Evolutionary conservation across 208 protist genomes (phyloP).

Genomic region (Crithidia acanthocephali): DNA sequence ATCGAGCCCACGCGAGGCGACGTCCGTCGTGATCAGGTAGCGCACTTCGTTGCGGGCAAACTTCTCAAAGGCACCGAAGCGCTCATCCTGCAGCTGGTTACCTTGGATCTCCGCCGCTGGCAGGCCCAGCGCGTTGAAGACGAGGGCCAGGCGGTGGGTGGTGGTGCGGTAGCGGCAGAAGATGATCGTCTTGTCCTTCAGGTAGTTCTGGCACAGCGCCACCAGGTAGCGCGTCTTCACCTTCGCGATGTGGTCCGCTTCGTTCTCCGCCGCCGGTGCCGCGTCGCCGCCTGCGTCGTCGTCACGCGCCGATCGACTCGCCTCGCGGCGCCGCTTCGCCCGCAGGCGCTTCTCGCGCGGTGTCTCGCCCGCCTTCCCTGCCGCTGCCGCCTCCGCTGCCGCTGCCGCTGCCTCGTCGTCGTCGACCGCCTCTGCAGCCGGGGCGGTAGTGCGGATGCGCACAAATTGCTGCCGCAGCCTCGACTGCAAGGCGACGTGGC

Average conservation of each 20-base stretch:
- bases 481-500: conserved; percentile 89
- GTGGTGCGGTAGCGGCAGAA: conserved; percentile 90
- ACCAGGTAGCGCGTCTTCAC: conserved; percentile 85
- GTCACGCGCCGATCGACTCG: conserved; percentile 19
- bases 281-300: conserved; percentile 7
- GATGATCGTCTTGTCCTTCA: conserved; percentile 80
- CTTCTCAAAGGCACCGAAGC: conserved; percentile 68
- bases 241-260: conserved; percentile 68
- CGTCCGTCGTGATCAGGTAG: conserved; percentile 94
- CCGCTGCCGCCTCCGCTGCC: conserved; percentile 66
- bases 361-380: conserved; percentile 17
- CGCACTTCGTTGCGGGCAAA: conserved; percentile 81
- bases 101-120: conserved; percentile 81
- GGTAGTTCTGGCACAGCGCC: conserved; percentile 81
- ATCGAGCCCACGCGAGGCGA: conserved; percentile 96
- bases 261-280: conserved; percentile 11
- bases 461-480: conserved; percentile 92
- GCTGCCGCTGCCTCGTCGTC: not conserved
- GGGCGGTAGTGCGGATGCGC: conserved; percentile 50
- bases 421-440: conserved; percentile 9
- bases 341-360: conserved; percentile 45
- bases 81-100: conserved; percentile 88
- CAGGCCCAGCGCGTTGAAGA: conserved; percentile 81
- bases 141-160: conserved; percentile 76
- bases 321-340: conserved; percentile 51